A percentile compares a stretch with the other conserved stretches of the same genome.
These are phyloP conservation scores for Coniferiporia sulphurascens DNA, from an alignment of 1,284 basidiomycete species.

Conservation along the genomic window DNA sequence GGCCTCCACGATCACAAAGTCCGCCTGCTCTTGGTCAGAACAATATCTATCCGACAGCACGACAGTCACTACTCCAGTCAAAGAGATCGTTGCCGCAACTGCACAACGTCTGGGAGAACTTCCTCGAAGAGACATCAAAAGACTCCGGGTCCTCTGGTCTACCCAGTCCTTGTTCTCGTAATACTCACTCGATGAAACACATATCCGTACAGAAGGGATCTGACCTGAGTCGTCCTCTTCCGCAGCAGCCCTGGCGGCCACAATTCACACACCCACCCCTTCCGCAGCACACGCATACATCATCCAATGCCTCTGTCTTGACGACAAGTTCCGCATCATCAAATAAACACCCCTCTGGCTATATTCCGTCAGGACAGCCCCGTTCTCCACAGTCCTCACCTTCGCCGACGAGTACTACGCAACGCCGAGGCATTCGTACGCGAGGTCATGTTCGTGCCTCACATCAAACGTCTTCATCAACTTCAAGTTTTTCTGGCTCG, in stretches of 20 bases:
- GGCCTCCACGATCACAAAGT: neutral
- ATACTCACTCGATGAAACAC: neutral
- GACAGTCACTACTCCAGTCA: slow-evolving; percentile 1
- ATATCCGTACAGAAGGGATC: neutral
- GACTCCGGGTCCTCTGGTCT: slow-evolving; percentile 2
- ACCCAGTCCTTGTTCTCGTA: neutral
- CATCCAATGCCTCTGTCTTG: neutral
- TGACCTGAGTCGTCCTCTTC: neutral
- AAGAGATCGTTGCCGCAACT: slow-evolving; percentile 18
- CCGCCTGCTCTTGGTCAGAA: neutral
- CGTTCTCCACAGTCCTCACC: neutral
- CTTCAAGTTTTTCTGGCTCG: slow-evolving; percentile 8
- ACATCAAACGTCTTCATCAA: slow-evolving; percentile 14
- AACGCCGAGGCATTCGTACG: neutral
- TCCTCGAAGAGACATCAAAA: slow-evolving; percentile 14
- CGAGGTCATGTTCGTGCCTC: slow-evolving; percentile 7
- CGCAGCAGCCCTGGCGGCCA: neutral
- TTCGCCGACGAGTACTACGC: neutral
- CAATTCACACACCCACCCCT: slow-evolving; percentile 6
- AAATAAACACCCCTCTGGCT: neutral
- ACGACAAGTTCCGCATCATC: neutral
- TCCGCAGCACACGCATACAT: neutral
- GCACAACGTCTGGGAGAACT: slow-evolving; percentile 16
- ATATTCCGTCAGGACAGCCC: neutral
- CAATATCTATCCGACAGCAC: neutral